phyloP scores from a whole-genome alignment of 495 filamentous ascomycete species.

The Hypoxylon fuscum region DNA sequence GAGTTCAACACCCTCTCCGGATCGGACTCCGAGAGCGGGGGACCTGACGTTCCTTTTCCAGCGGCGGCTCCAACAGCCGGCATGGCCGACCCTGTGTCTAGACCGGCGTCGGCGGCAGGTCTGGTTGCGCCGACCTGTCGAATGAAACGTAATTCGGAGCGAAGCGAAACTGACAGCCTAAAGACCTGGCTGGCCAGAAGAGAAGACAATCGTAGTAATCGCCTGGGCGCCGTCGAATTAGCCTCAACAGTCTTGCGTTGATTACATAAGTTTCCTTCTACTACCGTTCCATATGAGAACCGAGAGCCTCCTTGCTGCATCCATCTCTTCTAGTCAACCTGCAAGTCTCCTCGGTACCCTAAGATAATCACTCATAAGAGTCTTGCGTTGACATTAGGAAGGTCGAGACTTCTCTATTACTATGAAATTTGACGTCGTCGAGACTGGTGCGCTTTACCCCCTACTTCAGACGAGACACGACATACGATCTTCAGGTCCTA shows the following conservation, averaged over 20 bases:
- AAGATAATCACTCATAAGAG: too few species aligned
- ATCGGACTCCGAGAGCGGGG: conserved; percentile 32
- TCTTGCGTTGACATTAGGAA: too few species aligned
- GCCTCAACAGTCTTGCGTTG: not conserved
- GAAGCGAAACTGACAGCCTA: not conserved
- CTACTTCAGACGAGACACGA: too few species aligned
- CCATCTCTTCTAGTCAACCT: too few species aligned
- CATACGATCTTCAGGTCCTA: too few species aligned
- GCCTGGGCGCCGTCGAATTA: too few species aligned
- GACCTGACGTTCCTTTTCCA: conserved; percentile 13
- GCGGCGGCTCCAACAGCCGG: conserved; percentile 16
- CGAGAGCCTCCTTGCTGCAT: too few species aligned
- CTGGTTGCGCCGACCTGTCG: not conserved
- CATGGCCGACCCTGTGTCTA: conserved; percentile 3
- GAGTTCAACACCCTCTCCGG: conserved; percentile 13
- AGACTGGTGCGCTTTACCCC: too few species aligned
- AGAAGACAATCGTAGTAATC: not conserved
- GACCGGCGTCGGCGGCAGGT: conserved; percentile 3
- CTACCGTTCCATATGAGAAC: too few species aligned
- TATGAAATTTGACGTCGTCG: too few species aligned
- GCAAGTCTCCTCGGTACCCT: too few species aligned
- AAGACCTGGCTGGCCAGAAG: not conserved
- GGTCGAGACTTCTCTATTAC: too few species aligned
- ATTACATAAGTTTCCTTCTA: not conserved
- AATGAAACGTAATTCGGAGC: not conserved